These are phyloP conservation scores for Trichoderma hamatum DNA, from an alignment of 2,329 filamentous ascomycete species.

Conservation along the genomic window DNA sequence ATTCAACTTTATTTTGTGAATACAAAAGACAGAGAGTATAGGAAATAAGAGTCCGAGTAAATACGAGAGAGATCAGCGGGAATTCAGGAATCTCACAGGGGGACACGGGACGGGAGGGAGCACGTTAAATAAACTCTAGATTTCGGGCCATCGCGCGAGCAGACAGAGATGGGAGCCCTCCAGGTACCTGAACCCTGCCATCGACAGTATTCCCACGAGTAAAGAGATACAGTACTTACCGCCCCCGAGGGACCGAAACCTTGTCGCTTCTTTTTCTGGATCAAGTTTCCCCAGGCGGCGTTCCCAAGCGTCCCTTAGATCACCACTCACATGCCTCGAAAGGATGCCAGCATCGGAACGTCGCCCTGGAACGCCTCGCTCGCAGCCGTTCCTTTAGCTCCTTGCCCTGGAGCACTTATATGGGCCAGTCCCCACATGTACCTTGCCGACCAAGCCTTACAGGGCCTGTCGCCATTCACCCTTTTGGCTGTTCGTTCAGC, in stretches of 20 bases:
- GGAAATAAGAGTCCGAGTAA: background rate
- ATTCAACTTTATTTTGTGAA: background rate
- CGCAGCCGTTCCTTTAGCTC: background rate
- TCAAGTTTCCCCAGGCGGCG: constrained; percentile 8
- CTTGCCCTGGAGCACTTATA: background rate
- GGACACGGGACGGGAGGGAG: background rate
- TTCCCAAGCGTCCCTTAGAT: background rate
- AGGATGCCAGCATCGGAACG: background rate
- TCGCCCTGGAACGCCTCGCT: constrained; percentile 1
- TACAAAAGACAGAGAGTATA: background rate
- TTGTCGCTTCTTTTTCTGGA: constrained; percentile 11
- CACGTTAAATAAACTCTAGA: background rate
- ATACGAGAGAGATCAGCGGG: background rate
- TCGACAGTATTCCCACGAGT: background rate
- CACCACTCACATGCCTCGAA: constrained; percentile 19
- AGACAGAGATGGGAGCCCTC: background rate
- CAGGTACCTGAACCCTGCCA: constrained; percentile 7
- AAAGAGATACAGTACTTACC: background rate
- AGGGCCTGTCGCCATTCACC: constrained; percentile 24
- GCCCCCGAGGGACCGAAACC: constrained; percentile 13
- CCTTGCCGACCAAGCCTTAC: constrained; percentile 3
- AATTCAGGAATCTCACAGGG: background rate
- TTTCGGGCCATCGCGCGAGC: constrained; percentile 5
- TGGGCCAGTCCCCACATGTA: constrained; percentile 16
- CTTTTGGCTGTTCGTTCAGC: background rate